phyloP scores from a whole-genome alignment of 768 basidiomycete genomes.

The Mycena crocata region DNA sequence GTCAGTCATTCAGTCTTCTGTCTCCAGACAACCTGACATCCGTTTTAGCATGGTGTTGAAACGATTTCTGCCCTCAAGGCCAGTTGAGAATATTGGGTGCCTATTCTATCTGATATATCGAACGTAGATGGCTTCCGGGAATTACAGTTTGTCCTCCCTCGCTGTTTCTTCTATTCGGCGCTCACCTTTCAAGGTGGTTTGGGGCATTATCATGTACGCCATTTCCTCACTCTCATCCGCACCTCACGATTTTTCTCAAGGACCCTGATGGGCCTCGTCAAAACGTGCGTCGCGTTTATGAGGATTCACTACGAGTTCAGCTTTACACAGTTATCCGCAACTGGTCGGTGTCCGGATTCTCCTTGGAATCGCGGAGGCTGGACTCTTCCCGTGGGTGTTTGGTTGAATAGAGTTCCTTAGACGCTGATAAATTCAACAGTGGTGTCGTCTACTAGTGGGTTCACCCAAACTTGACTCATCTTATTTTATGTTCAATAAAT shows the following conservation, averaged over 20 bases:
- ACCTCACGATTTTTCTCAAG: slow-evolving; percentile 34
- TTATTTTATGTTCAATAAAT: background rate
- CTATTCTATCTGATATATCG: slow-evolving; percentile 8
- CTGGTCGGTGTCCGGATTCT: slow-evolving; percentile 68
- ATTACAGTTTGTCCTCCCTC: slow-evolving; percentile 58
- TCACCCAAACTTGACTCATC: background rate
- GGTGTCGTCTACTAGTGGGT: slow-evolving; percentile 80
- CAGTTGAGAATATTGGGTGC: slow-evolving; percentile 14
- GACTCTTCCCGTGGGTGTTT: slow-evolving; percentile 64
- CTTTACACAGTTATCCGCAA: slow-evolving; percentile 63
- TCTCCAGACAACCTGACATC: slow-evolving; percentile 18
- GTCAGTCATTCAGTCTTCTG: slow-evolving; percentile 46
- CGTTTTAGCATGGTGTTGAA: slow-evolving; percentile 65
- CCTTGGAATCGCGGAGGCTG: slow-evolving; percentile 76
- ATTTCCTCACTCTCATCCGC: background rate
- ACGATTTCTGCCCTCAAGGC: slow-evolving; percentile 73
- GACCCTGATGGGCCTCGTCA: slow-evolving; percentile 76
- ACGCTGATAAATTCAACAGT: background rate
- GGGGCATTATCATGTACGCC: slow-evolving; percentile 72
- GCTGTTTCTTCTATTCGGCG: background rate
- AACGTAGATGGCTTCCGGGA: slow-evolving; percentile 68
- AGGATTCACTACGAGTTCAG: background rate
- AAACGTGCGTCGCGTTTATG: slow-evolving; percentile 56
- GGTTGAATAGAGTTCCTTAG: background rate
- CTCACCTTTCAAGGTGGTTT: slow-evolving; percentile 56